These are phyloP conservation scores for Cucurbita moschata DNA, from an alignment of 306 rosid species.

Conservation along the genomic window DNA sequence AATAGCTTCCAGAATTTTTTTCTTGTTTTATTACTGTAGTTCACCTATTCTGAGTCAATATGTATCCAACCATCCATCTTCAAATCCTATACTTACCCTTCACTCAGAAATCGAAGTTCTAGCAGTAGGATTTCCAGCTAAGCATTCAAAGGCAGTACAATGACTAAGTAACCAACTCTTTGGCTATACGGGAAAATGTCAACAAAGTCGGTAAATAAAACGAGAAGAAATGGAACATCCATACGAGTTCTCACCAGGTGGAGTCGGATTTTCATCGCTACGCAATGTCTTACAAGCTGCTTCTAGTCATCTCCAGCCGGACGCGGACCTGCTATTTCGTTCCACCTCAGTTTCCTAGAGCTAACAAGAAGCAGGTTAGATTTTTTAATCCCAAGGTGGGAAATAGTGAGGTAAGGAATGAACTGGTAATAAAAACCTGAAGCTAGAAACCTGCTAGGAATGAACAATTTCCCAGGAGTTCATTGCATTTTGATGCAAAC, in stretches of 20 bases:
- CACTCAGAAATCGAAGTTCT: too few species aligned
- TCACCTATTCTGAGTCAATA: too few species aligned
- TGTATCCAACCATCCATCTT: too few species aligned
- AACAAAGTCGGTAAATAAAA: constrained; percentile 47
- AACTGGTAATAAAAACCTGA: constrained; percentile 53
- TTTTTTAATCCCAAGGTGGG: constrained; percentile 41
- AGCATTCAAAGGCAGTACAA: not conserved
- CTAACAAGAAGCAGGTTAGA: constrained; percentile 39
- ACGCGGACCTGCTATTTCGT: constrained; percentile 22
- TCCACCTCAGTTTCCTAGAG: constrained; percentile 23
- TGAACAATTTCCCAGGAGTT: constrained; percentile 27
- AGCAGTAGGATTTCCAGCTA: not conserved
- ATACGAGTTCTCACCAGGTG: constrained; percentile 31
- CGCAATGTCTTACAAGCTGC: constrained; percentile 29
- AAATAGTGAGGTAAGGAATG: constrained; percentile 32
- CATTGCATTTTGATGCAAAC: not conserved
- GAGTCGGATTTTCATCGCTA: constrained; percentile 41
- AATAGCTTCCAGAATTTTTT: too few species aligned
- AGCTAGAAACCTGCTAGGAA: constrained; percentile 27
- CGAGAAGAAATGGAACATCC: constrained; percentile 52
- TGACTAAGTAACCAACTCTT: constrained; percentile 15
- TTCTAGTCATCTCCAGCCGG: constrained; percentile 33
- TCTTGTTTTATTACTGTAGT: too few species aligned
- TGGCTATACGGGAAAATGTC: constrained; percentile 25
- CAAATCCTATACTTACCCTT: too few species aligned